These are phyloP conservation scores for Neurospora tetraspora DNA, from an alignment of 495 filamentous ascomycete genomes.

Conservation along the genomic window DNA sequence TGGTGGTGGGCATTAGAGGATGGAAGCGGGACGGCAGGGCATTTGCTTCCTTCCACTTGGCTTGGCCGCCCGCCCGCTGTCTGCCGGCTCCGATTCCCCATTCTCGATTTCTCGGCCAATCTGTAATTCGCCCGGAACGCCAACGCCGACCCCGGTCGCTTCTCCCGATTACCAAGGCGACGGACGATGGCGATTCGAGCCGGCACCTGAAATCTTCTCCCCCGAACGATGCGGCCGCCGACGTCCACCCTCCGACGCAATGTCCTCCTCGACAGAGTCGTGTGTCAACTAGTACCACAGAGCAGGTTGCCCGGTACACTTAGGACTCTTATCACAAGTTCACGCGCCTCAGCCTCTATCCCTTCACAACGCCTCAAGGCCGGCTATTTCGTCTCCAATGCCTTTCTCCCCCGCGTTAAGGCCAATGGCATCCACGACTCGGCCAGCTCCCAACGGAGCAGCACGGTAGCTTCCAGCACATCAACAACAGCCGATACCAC, in stretches of 20 bases:
- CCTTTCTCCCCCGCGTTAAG: constrained; percentile 16
- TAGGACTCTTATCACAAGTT: constrained; percentile 16
- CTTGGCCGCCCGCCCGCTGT: background rate
- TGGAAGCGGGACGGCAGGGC: background rate
- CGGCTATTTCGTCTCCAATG: constrained; percentile 35
- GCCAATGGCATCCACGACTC: constrained; percentile 11
- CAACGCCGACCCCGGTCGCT: background rate
- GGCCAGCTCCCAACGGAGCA: constrained; percentile 2
- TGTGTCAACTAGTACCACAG: background rate
- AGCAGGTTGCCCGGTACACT: background rate
- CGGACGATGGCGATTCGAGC: constrained; percentile 22
- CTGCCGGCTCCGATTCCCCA: background rate
- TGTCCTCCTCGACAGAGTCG: constrained; percentile 3
- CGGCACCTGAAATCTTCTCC: constrained; percentile 12
- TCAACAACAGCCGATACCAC: constrained; percentile 4
- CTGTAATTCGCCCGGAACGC: background rate
- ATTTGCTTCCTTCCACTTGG: background rate
- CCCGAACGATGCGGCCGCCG: constrained; percentile 21
- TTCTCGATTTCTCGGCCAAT: background rate
- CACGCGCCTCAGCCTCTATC: constrained; percentile 5
- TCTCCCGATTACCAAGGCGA: background rate
- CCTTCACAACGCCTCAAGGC: constrained; percentile 21
- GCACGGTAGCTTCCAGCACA: background rate
- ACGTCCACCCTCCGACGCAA: constrained; percentile 13
- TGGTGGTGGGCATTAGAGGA: background rate